Base-by-base conservation (phyloP, 2,329 filamentous ascomycete genomes). In the Botrytis galanthina region DNA sequence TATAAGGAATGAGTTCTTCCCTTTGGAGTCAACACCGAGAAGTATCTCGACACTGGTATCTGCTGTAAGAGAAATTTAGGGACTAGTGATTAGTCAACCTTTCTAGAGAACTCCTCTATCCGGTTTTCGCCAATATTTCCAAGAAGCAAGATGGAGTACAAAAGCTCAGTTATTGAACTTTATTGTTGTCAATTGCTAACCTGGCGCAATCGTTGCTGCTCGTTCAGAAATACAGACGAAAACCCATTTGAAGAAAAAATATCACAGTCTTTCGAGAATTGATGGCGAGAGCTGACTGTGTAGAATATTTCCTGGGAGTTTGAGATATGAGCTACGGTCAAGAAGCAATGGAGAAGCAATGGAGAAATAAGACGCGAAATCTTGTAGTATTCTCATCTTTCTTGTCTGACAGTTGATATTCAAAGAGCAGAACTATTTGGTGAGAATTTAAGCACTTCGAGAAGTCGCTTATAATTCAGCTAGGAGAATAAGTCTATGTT, bases 271-370 rank as follows among this genome's bases (percentile, higher is more conserved):
- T 51, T 8, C 12, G 6, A 57, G 7, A 29, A 9, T 18, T 9
- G 14, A 18, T 29, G 2, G 6, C 16, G n/a, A 57, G n/a, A 29
- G 51, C 14, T 57, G 8, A 9, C 14, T 0, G 6, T 32, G 6
- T 57, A 16, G 3, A 57, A 4, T 9, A 0, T 29, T 16, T 1
- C 0, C n/a, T 18, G 9, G 14, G 51, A 57, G n/a, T 3, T 18
- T 57, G 51, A 18, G 7, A 32, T 29, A 3, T 16, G 16, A 29
- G 9, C 14, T 32, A 29, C 14, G 16, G 26, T 4, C 26, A 42
- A n/a, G 14, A 42, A 62, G 26, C 37, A 42, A 29, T 2, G 5
- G 37, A n/a, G 14, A 42, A 62, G 26, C 37, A 42, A 29, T 2
- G 5, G 37, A 42, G 35, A n/a, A 9, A 16, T 4, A 16, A 29